Evolutionary conservation across 768 basidiomycete species (phyloP).

Genomic region (Mycena capillaripes): DNA sequence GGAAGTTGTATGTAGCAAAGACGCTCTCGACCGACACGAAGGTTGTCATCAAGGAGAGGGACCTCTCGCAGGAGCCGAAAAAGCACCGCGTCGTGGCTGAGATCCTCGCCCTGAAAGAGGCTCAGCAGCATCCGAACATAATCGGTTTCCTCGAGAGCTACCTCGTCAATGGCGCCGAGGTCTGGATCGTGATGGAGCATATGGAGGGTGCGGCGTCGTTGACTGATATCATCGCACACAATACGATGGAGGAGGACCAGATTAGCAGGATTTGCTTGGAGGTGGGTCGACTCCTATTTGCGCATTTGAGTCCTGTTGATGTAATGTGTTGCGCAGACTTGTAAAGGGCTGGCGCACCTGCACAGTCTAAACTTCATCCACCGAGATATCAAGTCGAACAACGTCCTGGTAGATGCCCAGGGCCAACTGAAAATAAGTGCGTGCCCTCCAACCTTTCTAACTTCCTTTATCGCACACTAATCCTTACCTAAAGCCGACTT

Average conservation of each 20-base stretch:
- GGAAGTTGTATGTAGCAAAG: not conserved
- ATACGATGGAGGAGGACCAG: conserved; percentile 94
- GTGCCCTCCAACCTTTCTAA: conserved; percentile 45
- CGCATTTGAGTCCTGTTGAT: no score
- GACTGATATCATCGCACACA: conserved; percentile 97
- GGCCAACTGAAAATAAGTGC: conserved; percentile 97
- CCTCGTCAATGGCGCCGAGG: conserved; percentile 86
- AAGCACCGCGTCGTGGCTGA: conserved; percentile 70
- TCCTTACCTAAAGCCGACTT: conserved; percentile 78
- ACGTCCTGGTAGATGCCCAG: conserved; percentile 91
- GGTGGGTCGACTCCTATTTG: conserved; percentile 55
- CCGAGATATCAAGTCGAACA: conserved; percentile 96
- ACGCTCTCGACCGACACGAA: not conserved
- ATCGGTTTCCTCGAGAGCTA: conserved; percentile 95
- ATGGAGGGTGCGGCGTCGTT: conserved; percentile 97
- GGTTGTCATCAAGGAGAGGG: not conserved
- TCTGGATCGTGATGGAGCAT: conserved; percentile 99
- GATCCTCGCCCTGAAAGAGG: conserved; percentile 98
- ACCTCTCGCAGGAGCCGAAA: not conserved
- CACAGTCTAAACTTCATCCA: conserved; percentile 96
- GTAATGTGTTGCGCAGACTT: conserved; percentile 71
- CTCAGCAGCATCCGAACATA: conserved; percentile 95
- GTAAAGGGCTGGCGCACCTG: conserved; percentile 92
- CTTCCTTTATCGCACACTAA: not conserved
- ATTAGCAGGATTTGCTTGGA: conserved; percentile 92